Evolutionary conservation across 2,329 filamentous ascomycete genomes (phyloP).

Genomic region (Botrytis deweyae): DNA sequence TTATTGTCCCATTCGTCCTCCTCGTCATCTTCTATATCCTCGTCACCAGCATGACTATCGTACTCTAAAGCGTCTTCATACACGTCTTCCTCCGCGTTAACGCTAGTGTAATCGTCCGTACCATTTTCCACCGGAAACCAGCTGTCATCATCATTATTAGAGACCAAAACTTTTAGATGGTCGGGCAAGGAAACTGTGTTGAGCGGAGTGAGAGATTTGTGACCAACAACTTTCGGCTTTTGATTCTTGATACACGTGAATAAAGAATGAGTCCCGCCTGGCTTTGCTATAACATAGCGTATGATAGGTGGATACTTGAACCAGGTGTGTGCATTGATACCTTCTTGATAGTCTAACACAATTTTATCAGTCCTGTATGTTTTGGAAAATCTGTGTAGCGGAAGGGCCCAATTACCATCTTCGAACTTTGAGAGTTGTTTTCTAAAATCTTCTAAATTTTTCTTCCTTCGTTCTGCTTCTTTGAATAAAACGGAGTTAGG

Average conservation of each 20-base stretch:
- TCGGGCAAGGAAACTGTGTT: background rate
- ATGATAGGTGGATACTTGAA: background rate
- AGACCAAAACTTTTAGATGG: background rate
- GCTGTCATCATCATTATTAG: background rate
- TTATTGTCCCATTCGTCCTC: background rate
- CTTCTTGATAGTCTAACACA: background rate
- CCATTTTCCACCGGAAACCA: too few relatives aligned
- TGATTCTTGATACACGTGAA: background rate
- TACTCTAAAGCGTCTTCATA: background rate
- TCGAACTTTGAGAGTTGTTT: background rate
- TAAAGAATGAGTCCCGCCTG: too few relatives aligned
- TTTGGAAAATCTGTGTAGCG: background rate
- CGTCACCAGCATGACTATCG: background rate
- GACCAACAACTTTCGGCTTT: background rate
- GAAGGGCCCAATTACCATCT: background rate
- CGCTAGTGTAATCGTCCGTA: background rate
- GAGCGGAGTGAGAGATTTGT: background rate
- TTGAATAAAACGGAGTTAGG: background rate
- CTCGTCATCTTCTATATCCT: background rate
- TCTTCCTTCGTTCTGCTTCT: background rate
- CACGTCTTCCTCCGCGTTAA: background rate
- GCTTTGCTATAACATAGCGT: constrained; percentile 9
- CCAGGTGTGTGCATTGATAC: background rate
- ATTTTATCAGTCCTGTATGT: background rate
- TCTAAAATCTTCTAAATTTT: background rate